These are phyloP conservation scores for Mycena floridula DNA, from an alignment of 768 basidiomycete genomes.

Conservation along the genomic window DNA sequence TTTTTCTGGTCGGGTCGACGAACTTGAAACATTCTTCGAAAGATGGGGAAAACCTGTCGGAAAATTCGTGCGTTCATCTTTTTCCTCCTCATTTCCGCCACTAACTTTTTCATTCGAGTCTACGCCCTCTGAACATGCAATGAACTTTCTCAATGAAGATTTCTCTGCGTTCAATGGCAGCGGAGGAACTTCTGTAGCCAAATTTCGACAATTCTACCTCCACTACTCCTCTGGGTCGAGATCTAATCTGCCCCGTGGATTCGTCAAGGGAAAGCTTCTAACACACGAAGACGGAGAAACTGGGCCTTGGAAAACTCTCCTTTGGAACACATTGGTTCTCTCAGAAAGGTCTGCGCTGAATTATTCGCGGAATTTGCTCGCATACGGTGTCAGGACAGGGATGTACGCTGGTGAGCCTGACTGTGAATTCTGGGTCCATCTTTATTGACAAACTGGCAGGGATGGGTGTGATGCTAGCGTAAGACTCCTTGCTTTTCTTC, in stretches of 20 bases:
- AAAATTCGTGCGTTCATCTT: constrained; percentile 22
- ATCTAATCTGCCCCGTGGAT: too few relatives aligned
- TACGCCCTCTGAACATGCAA: constrained; percentile 55
- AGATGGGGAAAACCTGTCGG: constrained; percentile 32
- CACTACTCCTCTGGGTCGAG: too few relatives aligned
- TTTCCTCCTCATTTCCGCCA: background rate
- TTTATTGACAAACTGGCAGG: constrained; percentile 14
- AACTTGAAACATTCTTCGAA: constrained; percentile 32
- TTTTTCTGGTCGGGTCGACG: constrained; percentile 35
- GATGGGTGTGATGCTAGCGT: constrained; percentile 41
- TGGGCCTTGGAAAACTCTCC: constrained; percentile 6
- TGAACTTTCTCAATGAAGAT: constrained; percentile 50
- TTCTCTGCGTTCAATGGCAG: too few relatives aligned
- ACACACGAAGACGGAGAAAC: constrained; percentile 11
- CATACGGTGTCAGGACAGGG: constrained; percentile 48
- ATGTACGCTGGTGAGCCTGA: constrained; percentile 42
- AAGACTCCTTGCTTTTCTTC: constrained; percentile 8
- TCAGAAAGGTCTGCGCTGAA: constrained; percentile 41
- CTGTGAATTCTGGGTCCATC: background rate
- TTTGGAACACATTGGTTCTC: constrained; percentile 41
- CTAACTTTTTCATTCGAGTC: constrained; percentile 25
- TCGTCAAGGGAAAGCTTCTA: too few relatives aligned
- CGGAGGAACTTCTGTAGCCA: background rate
- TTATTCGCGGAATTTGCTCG: constrained; percentile 48
- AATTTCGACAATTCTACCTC: constrained; percentile 31